Base-by-base conservation (phyloP, 345 rosid genomes). In the Adansonia digitata region DNA sequence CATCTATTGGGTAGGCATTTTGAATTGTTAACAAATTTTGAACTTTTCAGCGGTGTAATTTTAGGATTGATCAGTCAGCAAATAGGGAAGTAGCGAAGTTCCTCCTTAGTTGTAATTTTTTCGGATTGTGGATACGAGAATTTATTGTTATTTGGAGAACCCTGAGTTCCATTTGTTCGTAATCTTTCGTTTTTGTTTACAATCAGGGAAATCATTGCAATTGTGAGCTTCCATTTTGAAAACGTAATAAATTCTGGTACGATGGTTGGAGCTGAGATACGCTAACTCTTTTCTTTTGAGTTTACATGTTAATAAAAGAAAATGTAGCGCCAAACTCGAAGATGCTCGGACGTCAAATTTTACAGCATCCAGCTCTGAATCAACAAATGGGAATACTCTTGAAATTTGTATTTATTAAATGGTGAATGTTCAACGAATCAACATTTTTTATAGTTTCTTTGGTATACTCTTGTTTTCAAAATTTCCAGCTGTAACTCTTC, bases 1-100 rank as follows among this genome's bases (percentile, higher is more conserved):
- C 51, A 69, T 77, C 55, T 55, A 39, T 48, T 75, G 52, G 22
- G 12, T 77, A 73, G 78, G 74, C 69, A 69, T 40, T 56, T 60
- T 66, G 56, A 57, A 20, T 65, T 56, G 22, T 75, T 65, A 72
- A 80, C 78, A 67, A 62, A 74, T 79, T 39, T 59, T 5, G 74
- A 64, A 70, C 80, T 60, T 43, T 55, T 34, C n/a, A 22, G 69
- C 74, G 15, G 34, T 73, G 72, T 77, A 73, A 72, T 62, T 56
- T 51, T 71, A 75, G 77, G 29, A 26, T 46, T 24, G 31, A 49
- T 65, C 51, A 56, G 53, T 64, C 49, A 15, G 70, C 64, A 26
- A 45, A 29, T 55, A 56, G 71, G 73, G 46, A 39, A 77, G 53
- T 60, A 76, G 74, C 67, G 72, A 70, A 69, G 26, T 61, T 73